Conservation (phyloP, 192 early-diverging fungal species). For the Rhizophlyctis rosea region DNA sequence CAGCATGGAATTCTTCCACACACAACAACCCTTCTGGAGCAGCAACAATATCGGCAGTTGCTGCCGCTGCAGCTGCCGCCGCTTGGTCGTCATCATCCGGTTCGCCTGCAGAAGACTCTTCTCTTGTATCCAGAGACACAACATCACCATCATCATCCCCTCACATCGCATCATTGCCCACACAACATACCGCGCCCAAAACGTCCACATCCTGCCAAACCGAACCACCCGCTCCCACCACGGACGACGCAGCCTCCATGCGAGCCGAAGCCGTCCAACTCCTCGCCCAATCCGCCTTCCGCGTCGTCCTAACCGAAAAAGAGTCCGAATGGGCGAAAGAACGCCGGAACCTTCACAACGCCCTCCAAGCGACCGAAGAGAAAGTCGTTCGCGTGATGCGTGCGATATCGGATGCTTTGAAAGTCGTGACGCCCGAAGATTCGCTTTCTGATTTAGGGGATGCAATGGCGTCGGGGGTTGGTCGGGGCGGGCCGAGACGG, state of each 20-base stretch:
- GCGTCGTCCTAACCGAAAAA: constrained; percentile 14
- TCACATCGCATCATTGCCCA: background rate
- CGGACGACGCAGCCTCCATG: no score
- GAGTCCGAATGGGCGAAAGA: constrained; percentile 21
- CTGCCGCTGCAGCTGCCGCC: background rate
- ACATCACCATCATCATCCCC: background rate
- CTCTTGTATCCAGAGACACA: no score
- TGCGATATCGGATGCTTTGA: constrained; percentile 14
- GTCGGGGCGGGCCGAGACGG: background rate
- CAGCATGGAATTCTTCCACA: background rate
- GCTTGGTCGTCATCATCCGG: no score
- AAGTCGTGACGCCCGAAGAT: background rate
- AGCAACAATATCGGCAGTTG: background rate
- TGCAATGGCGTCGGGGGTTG: background rate
- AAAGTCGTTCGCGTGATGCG: constrained; percentile 19
- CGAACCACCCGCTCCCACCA: background rate
- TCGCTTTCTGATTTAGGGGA: no score
- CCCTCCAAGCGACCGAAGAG: constrained; percentile 13
- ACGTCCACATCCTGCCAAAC: background rate
- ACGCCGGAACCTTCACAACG: constrained; percentile 8
- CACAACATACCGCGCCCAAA: background rate
- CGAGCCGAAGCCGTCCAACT: constrained; percentile 14
- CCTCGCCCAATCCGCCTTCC: constrained; percentile 16
- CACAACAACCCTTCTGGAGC: background rate
- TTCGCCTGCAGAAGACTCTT: no score